These are phyloP conservation scores for Sphagnurus paluster DNA, from an alignment of 1,284 basidiomycete species.

Conservation along the genomic window DNA sequence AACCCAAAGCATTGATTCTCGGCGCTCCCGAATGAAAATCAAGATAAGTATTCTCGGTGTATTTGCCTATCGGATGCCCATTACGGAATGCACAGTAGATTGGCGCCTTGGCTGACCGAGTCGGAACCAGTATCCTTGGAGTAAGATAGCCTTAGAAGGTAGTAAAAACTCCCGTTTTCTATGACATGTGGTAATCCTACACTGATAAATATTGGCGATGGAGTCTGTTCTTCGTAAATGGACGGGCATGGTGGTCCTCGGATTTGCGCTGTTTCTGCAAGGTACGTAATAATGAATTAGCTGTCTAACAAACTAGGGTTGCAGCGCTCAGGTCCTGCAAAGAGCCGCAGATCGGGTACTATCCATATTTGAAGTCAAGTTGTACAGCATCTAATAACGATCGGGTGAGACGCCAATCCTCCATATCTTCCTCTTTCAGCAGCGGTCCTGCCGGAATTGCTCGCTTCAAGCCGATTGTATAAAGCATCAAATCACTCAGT, in stretches of 20 bases:
- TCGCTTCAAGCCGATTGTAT: conserved; percentile 20
- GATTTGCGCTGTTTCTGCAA: conserved; percentile 12
- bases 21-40: conserved; percentile 3
- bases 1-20: neutral
- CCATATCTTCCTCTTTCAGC: conserved; percentile 17
- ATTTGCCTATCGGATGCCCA: too few species aligned
- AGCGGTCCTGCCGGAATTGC: conserved; percentile 22
- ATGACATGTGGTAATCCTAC: conserved; percentile 14
- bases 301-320: conserved; percentile 4
- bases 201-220: conserved; percentile 3
- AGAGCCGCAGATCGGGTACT: conserved; percentile 28
- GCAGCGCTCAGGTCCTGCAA: conserved; percentile 24
- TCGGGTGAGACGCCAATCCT: conserved; percentile 28
- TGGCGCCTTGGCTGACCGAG: too few species aligned
- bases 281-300: conserved; percentile 10
- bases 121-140: too few species aligned
- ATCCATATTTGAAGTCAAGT: conserved; percentile 16
- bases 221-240: conserved; percentile 1
- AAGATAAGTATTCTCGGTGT: conserved; percentile 5
- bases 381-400: conserved; percentile 13
- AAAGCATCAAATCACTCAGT: conserved; percentile 23
- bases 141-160: too few species aligned
- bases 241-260: conserved; percentile 18
- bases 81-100: too few species aligned
- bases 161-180: neutral